A percentile compares a stretch with the other conserved stretches of the same genome.
Evolutionary conservation across 441 rosid genomes (phyloP).

Genomic region (Manihot esculenta): DNA sequence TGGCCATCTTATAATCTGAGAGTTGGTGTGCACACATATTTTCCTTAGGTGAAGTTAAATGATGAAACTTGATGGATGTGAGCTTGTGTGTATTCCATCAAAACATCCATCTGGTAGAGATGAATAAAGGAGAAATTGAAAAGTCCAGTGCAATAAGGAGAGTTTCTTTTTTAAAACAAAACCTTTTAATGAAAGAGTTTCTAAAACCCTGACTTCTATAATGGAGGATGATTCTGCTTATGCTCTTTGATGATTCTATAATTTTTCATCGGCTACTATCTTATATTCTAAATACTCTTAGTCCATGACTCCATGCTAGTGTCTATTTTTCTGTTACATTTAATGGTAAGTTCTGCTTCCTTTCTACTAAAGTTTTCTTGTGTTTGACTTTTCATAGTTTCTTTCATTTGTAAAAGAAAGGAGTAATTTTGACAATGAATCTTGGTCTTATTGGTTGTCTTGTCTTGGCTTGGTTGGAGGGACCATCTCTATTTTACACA

Average conservation of each 20-base stretch:
- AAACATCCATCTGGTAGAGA: background rate
- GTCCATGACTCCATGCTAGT: too few relatives aligned
- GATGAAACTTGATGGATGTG: background rate
- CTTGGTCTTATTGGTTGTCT: too few relatives aligned
- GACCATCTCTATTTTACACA: too few relatives aligned
- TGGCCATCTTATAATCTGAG: background rate
- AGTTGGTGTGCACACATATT: background rate
- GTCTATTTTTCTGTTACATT: background rate
- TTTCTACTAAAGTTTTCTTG: background rate
- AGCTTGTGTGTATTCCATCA: background rate
- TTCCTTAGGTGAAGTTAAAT: background rate
- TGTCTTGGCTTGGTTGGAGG: too few relatives aligned
- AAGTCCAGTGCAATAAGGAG: background rate
- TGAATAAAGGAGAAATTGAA: background rate
- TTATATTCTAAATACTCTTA: background rate
- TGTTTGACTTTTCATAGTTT: background rate
- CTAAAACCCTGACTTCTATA: background rate
- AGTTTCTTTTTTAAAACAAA: background rate
- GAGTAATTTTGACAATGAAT: background rate
- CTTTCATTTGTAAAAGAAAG: background rate
- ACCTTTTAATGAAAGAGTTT: background rate
- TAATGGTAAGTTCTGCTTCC: background rate
- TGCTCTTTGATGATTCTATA: background rate
- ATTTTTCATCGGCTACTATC: background rate
- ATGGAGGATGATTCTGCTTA: background rate